phyloP scores from a whole-genome alignment of 768 basidiomycete species.

The Mycena vulgaris region DNA sequence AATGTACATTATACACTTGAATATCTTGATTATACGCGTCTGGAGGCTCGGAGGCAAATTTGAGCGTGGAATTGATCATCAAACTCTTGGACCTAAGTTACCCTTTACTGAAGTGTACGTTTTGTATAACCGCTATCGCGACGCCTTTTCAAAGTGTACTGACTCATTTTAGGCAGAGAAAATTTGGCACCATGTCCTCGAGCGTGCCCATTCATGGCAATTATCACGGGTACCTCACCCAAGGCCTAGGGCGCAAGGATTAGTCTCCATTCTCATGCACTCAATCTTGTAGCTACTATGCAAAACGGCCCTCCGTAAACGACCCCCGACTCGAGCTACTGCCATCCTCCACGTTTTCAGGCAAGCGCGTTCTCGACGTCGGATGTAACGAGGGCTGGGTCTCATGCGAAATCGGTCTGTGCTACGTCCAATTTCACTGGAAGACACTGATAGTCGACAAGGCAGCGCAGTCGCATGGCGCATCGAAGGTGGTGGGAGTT shows the following conservation, averaged over 20 bases:
- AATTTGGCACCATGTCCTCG: constrained; percentile 19
- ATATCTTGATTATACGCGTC: no score
- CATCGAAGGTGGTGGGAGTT: constrained; percentile 82
- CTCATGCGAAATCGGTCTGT: constrained; percentile 85
- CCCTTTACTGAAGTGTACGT: no score
- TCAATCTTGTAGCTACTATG: constrained; percentile 73
- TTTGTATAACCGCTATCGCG: no score
- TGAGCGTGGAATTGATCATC: no score
- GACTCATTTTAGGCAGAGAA: no score
- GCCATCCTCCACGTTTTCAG: constrained; percentile 65
- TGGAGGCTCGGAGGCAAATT: no score
- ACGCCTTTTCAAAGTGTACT: no score
- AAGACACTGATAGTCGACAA: constrained; percentile 23
- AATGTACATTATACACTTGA: background rate
- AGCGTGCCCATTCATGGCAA: constrained; percentile 73
- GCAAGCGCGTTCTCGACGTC: constrained; percentile 80
- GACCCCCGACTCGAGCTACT: constrained; percentile 81
- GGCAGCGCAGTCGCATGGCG: constrained; percentile 75
- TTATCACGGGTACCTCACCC: constrained; percentile 81
- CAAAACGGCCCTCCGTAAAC: constrained; percentile 72
- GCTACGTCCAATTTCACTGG: background rate
- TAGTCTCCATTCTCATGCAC: constrained; percentile 12
- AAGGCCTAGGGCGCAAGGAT: constrained; percentile 3
- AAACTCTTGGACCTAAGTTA: no score
- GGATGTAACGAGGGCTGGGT: constrained; percentile 93